Evolutionary conservation across 1,284 basidiomycete species (phyloP).

Genomic region (Cryptococcus floricola): DNA sequence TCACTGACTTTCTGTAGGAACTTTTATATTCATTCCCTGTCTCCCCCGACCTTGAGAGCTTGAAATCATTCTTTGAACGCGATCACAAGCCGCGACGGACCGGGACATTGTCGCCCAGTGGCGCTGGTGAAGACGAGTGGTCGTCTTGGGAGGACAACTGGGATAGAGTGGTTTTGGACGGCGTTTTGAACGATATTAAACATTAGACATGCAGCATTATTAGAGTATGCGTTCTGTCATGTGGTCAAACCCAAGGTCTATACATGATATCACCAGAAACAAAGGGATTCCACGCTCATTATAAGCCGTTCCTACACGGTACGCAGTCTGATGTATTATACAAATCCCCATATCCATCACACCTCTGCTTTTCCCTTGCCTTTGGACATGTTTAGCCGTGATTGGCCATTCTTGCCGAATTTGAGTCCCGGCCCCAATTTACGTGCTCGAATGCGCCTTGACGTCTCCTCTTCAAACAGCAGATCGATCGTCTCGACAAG

Average conservation of each 20-base stretch:
- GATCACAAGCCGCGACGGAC: constrained; percentile 3
- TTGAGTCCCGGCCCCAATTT: constrained; percentile 8
- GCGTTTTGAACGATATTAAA: constrained; percentile 10
- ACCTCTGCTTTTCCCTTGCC: neutral
- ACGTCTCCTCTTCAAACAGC: constrained; percentile 1
- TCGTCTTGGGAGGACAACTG: constrained; percentile 80
- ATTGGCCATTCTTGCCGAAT: constrained; percentile 9
- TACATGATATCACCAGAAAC: too few relatives aligned
- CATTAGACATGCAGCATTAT: neutral
- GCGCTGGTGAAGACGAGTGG: constrained; percentile 54
- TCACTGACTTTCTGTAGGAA: neutral
- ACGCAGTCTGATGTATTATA: too few relatives aligned
- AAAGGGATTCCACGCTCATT: too few relatives aligned
- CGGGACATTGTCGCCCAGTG: constrained; percentile 9
- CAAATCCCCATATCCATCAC: too few relatives aligned
- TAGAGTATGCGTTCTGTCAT: neutral
- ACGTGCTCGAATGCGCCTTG: constrained; percentile 2
- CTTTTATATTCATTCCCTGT: constrained; percentile 8
- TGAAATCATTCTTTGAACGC: constrained; percentile 13
- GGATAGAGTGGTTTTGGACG: constrained; percentile 57
- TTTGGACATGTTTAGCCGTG: constrained; percentile 4
- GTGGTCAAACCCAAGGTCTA: too few relatives aligned
- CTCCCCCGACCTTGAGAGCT: constrained; percentile 7
- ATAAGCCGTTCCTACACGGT: too few relatives aligned
- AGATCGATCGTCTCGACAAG: constrained; percentile 9